Conservation (phyloP, 1,284 basidiomycete genomes). For the Irpex sp. region DNA sequence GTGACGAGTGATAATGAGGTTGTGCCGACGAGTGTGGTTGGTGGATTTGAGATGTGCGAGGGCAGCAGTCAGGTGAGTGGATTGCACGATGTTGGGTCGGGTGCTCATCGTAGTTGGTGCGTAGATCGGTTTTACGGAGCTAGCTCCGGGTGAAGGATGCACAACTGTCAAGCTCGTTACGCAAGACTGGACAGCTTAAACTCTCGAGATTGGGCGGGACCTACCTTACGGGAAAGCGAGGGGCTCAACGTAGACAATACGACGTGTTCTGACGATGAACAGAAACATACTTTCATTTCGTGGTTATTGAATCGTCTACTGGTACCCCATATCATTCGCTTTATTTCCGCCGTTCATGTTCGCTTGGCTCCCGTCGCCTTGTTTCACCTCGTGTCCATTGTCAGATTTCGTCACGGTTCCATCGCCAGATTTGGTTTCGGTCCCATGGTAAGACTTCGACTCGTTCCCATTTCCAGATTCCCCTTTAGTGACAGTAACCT, state of each 20-base stretch:
- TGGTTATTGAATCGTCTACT: no score
- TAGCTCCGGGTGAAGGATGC: background rate
- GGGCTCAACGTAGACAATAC: background rate
- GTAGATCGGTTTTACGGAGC: background rate
- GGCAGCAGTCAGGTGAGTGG: background rate
- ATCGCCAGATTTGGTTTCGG: no score
- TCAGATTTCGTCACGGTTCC: no score
- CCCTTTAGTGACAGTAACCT: conserved; percentile 44
- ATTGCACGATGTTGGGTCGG: background rate
- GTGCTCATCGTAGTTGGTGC: background rate
- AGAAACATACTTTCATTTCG: background rate
- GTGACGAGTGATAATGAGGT: background rate
- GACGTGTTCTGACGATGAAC: background rate
- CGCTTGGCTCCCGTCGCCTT: no score
- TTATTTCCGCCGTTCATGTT: no score
- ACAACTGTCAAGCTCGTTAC: background rate
- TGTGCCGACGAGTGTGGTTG: background rate
- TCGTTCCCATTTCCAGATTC: background rate
- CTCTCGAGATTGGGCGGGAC: no score
- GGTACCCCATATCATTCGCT: no score
- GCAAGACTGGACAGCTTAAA: background rate
- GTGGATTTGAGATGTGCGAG: background rate
- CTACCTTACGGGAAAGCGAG: no score
- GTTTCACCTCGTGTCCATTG: no score
- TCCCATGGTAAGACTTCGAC: no score